Base-by-base conservation (phyloP, 1,284 basidiomycete species). In the Leccinum solheimii region DNA sequence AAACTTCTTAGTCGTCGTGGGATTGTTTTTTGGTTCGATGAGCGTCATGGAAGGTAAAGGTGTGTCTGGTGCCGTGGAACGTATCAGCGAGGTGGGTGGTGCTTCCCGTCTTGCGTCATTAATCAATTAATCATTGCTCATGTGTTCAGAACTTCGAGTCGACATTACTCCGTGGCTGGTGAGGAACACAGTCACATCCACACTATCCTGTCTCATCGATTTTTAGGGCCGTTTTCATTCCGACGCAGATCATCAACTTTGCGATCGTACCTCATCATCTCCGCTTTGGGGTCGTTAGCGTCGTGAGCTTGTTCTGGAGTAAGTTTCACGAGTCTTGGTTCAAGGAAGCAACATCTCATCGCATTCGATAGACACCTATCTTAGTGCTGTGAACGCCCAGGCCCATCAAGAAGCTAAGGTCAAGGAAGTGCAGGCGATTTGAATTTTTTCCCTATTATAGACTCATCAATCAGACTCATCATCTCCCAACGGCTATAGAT, bases 251-350 rank as follows among this genome's bases (percentile, higher is more conserved):
- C 59, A 77, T 93, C 78, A 95, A 95, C 78, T 95, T 95, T 69
- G 79, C 86, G 13, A 26, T 95, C 56, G 83, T 95, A 0, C 94
- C 93, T 0, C 83, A 83, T 4, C 92, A 94, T 68, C 79, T 94
- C 59, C 86, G 92, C n/a, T 87, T 95, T 62, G 80, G 90, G 8
- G 80, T 90, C 21, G 83, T 94, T 30, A 86, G 92, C 69, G 82
- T 89, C 14, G 91, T 95, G 58, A 90, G 88, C 62, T 80, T 95
- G 58, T 91, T 93, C 77, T 95, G 92, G 94, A 95, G 90, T 92
- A 69, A 57, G 87, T 83, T n/a, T 2, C 11, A 50, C 5, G 10
- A 49, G 38, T 32, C 54, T 36, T 68, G 56, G 72, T 50, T 27
- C 23, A 27, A 5, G 23, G 14, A 27, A 27, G 19, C 8, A n/a